A percentile compares a stretch with the other conserved stretches of the same genome.
These are phyloP conservation scores for Taxillus chinensis DNA, from an alignment of 164 flowering plant species.

Conservation along the genomic window DNA sequence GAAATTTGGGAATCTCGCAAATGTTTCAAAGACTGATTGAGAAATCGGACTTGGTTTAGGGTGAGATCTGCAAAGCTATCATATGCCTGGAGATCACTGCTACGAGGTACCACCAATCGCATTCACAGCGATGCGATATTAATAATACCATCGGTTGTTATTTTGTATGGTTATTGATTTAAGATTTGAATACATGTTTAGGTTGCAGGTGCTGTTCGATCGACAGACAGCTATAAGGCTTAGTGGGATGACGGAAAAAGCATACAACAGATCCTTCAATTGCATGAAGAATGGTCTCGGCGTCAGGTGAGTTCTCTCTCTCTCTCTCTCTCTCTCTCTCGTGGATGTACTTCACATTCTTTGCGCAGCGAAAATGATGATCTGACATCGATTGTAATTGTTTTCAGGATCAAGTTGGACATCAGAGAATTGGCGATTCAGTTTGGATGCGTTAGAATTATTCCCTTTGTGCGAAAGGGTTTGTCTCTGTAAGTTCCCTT, in stretches of 20 bases:
- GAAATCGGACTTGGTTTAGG: slow-evolving; percentile 30
- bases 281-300: slow-evolving; percentile 76
- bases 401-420: slow-evolving; percentile 65
- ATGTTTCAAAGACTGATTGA: too few species aligned
- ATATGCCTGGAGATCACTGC: slow-evolving; percentile 95
- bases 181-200: slow-evolving; percentile 14
- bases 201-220: slow-evolving; percentile 60
- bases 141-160: too few species aligned
- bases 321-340: background rate
- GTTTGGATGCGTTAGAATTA: slow-evolving; percentile 85
- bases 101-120: slow-evolving; percentile 31
- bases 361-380: background rate
- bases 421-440: slow-evolving; percentile 82
- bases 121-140: background rate
- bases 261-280: slow-evolving; percentile 75
- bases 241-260: slow-evolving; percentile 97
- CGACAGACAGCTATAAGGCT: slow-evolving; percentile 51
- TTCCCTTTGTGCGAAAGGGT: slow-evolving; percentile 67
- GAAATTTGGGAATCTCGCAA: too few species aligned
- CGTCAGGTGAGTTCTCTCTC: slow-evolving; percentile 45
- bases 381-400: background rate
- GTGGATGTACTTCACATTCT: background rate
- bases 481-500: slow-evolving; percentile 54
- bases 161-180: slow-evolving; percentile 3
- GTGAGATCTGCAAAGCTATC: slow-evolving; percentile 83